Base-by-base conservation (phyloP, 1,284 basidiomycete genomes). In the Cutaneotrichosporon sp. region DNA sequence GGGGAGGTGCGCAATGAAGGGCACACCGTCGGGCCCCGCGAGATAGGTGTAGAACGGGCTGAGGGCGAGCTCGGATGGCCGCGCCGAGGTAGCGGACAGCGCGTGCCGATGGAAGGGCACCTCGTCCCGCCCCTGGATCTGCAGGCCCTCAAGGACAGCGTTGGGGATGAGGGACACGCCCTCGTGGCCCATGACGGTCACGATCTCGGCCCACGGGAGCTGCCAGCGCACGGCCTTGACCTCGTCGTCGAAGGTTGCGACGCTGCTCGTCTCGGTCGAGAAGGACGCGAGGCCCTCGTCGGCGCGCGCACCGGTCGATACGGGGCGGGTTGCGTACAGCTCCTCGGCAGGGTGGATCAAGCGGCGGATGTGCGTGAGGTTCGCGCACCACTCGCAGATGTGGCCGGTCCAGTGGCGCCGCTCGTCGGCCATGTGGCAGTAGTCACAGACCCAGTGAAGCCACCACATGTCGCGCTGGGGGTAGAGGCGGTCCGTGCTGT, bases 371-470 rank as follows among this genome's bases (percentile, higher is more conserved):
- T 42, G 27, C n/a, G 58, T 29, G n/a, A n/a, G n/a, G n/a, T n/a
- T n/a, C n/a, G n/a, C n/a, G 61, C 76, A 77, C 18, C 66, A 69
- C 49, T 76, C 72, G 58, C 77, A 79, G 31, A 66, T 54, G 72
- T 72, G 74, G 4, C 69, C 72, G 34, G 59, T 43, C 77, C 77
- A 79, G n/a, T 68, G 64, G 22, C 64, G 61, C 11, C 74, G 58
- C 55, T 77, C 73, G 51, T 74, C 71, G 11, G 75, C 74, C 50
- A 67, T 64, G 2, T 69, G 70, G 50, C 77, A 79, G 43, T 64
- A 64, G 9, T 57, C 31, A 46, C 77, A 79, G 34, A 73, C 69
- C 72, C 72, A 77, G 45, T 60, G 64, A n/a, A n/a, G n/a, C n/a
- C n/a, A n/a, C 77, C 77, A 79, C 47, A 65, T 68, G 14, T 74